These are phyloP conservation scores for Hondaea fermentalgiana DNA, from an alignment of 108 stramenopile genomes.

Conservation along the genomic window DNA sequence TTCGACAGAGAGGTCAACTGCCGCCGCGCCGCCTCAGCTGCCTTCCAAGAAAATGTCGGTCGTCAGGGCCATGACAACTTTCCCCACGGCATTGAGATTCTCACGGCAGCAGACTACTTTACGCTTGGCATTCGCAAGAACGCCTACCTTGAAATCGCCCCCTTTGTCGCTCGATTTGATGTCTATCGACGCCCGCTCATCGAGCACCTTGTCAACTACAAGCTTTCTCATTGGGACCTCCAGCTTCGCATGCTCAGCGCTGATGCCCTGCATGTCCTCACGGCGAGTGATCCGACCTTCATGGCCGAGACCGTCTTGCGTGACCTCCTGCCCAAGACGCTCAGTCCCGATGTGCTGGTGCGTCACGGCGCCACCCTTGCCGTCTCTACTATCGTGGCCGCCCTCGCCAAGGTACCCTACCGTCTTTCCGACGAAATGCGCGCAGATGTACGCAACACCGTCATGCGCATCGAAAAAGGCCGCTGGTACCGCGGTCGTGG, in stretches of 20 bases:
- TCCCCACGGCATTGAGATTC: slow-evolving; percentile 80
- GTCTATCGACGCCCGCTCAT: slow-evolving; percentile 70
- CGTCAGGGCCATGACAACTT: slow-evolving; percentile 67
- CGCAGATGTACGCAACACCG: slow-evolving; percentile 48
- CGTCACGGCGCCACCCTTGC: slow-evolving; percentile 77
- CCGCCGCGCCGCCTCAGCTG: slow-evolving; percentile 90
- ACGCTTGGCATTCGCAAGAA: slow-evolving; percentile 80
- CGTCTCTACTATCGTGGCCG: slow-evolving; percentile 67
- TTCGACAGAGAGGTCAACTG: slow-evolving; percentile 97
- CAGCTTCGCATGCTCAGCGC: slow-evolving; percentile 69
- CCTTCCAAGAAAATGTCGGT: slow-evolving; percentile 76
- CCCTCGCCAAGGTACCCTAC: slow-evolving; percentile 39
- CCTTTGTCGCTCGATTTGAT: slow-evolving; percentile 64
- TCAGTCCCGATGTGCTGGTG: slow-evolving; percentile 56
- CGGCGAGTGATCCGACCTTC: slow-evolving; percentile 48
- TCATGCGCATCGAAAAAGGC: slow-evolving; percentile 77
- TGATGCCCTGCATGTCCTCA: slow-evolving; percentile 57
- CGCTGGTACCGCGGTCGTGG: slow-evolving; percentile 91
- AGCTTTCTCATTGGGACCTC: slow-evolving; percentile 82
- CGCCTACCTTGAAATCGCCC: slow-evolving; percentile 64
- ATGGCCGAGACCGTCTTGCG: slow-evolving; percentile 58
- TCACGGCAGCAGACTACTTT: slow-evolving; percentile 89
- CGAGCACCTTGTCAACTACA: slow-evolving; percentile 58
- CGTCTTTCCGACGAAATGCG: slow-evolving; percentile 16
- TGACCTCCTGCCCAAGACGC: slow-evolving; percentile 53